Base-by-base conservation (phyloP, 2,329 filamentous ascomycete genomes). In the Pezicula carpinea region DNA sequence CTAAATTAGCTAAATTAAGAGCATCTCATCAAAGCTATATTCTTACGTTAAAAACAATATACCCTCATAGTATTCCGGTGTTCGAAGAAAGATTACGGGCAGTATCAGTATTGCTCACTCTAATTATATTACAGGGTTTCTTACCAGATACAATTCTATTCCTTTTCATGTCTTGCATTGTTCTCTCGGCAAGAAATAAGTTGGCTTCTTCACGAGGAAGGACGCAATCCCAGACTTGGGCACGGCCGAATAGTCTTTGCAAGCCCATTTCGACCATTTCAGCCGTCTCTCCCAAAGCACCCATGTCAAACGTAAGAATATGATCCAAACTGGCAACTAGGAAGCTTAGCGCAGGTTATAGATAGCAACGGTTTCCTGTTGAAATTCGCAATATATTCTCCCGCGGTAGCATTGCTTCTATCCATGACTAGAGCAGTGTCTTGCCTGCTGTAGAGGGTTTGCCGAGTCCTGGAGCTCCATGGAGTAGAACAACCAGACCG, bases 191-290 rank as follows among this genome's bases (percentile, higher is more conserved):
- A 7, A 48, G 46, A 23, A 48, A 48, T 5, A 48, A 41, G 29
- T 48, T 42, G 6, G 46, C 46, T 44, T 48, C 46, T 17, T 48
- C 46, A 2, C 44, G 33, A 22, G 45, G 35, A 18, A 48, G 34
- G 7, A 48, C 26, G 0, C 83, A 83, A 41, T 82, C 80, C 84
- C 85, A 88, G 1, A 73, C 74, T 53, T 87, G 81, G 2, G 85
- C 85, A 49, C 89, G 82, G 59, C 86, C 82, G 51, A 91, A 74
- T 47, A 85, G 83, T 52, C 78, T 77, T 55, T 79, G 77, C 18
- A 91, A 73, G 54, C 83, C 81, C 7, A 69, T 67, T 61, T 90
- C 87, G 0, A 91, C 74, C n/a, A 76, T 75, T 49, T 75, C 72
- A 0, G 82, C 77, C 44, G 83, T 77, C 3, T 79, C 66, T 29